Conservation (phyloP, 2,329 filamentous ascomycete genomes). For the Rutstroemia sp. region DNA sequence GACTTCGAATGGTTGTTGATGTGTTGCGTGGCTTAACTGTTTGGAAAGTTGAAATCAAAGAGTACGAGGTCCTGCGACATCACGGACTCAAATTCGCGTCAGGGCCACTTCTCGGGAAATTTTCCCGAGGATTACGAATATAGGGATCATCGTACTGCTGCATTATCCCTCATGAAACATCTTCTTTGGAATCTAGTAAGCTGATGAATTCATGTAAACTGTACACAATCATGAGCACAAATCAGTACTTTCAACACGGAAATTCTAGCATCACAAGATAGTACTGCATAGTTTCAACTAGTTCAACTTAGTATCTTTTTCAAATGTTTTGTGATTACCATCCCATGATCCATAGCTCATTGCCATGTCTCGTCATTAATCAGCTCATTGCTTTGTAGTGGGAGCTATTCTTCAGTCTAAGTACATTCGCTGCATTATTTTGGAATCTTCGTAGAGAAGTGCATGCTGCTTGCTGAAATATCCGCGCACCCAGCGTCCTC, state of each 20-base stretch:
- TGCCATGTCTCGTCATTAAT: slow-evolving; percentile 6
- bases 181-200: too few species aligned
- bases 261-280: too few species aligned
- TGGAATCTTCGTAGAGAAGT: slow-evolving; percentile 4
- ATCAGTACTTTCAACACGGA: too few species aligned
- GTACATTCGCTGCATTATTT: slow-evolving; percentile 10
- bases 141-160: background rate
- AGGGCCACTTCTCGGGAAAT: background rate
- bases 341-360: slow-evolving; percentile 1
- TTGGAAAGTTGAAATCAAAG: slow-evolving; percentile 1
- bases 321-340: background rate
- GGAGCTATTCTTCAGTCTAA: slow-evolving; percentile 7
- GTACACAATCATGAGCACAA: too few species aligned
- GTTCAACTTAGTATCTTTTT: background rate
- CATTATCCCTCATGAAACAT: background rate
- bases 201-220: too few species aligned
- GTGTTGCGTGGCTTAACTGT: background rate
- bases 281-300: too few species aligned
- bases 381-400: slow-evolving; percentile 7
- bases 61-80: slow-evolving; percentile 11
- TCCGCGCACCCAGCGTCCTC: background rate
- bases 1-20: slow-evolving; percentile 12
- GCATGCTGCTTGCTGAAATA: slow-evolving; percentile 1
- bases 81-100: slow-evolving; percentile 10
- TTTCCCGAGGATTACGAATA: background rate